Base-by-base conservation (phyloP, 2,329 filamentous ascomycete genomes). In the Aspergillus alliaceus region DNA sequence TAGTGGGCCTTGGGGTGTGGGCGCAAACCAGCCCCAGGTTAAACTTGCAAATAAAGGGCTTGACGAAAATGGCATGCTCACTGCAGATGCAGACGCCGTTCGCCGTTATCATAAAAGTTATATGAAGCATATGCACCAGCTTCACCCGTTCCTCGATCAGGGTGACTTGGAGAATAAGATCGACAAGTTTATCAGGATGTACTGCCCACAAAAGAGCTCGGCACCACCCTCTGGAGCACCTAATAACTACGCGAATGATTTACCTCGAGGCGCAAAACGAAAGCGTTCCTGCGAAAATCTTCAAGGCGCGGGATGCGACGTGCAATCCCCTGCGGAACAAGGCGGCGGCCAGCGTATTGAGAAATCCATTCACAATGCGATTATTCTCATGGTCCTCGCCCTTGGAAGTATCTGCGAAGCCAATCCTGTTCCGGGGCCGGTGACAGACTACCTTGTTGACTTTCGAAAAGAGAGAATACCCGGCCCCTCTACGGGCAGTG, bases 321-420 rank as follows among this genome's bases (percentile, higher is more conserved):
- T 58, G 57, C 70, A 64, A 31, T 63, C 63, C 5, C 64, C 64
- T 29, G 52, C 57, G 1, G 61, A 66, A n/a, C 48, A 39, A 3
- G 25, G 55, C 6, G 12, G 53, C 22, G 56, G 59, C 40, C 60
- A 57, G 22, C 62, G 66, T n/a, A 74, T 80, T 20, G 76, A 77
- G 46, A 73, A 88, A 52, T 91, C 89, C 7, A 86, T 95, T 15
- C 84, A 87, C 53, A 96, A 90, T 64, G 92, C 92, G 0, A 82
- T 98, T 37, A 85, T 97, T 1, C 81, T 97, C 2, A 80, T 93
- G 4, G 86, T 96, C 1, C 80, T 98, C 53, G 93, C 93, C 0
- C 78, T 99, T 6, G 95, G 95, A 18, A 92, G 91, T 68, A 89
- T 98, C 12, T 93, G 90, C 66, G 73, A 80, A 58, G 76, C 81